Evolutionary conservation across 371 early-diverging fungal genomes (phyloP), one percentile per base, ranked within the genome.

Genomic region (Syncephalastrum contaminatum): DNA sequence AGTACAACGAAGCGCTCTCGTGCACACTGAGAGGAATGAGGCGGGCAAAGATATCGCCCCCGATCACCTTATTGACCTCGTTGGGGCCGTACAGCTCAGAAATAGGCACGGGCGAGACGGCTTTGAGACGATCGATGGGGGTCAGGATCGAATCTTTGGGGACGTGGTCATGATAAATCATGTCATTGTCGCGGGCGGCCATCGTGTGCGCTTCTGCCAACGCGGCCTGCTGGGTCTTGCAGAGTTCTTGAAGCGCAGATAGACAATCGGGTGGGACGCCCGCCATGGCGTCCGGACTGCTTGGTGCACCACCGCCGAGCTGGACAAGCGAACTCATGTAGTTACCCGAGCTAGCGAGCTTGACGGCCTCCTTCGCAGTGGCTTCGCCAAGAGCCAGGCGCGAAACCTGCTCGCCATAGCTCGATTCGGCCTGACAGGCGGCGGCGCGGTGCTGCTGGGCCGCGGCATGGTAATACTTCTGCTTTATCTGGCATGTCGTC

Each of bases 11-110:
- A 4, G 92, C 81, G 25, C 91, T 84, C 70, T 97, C 95, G 66
- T 95, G 95, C 2, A 97, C 91, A 20, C 88, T 81, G 42, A 97
- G 70, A 2, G 98, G 96, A 22, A 97, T 87, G 42, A 97, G 81
- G 19, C 80, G 72, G 25, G 81, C 78, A 62, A 97, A 97, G 36
- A 96, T 81, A 63, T 97, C 96, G 2, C 81, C 73, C 2, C 88
- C 91, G 56, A 88, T 84, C 5, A 89, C 82, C 51, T 85, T 84
- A 50, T 81, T 85, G 64, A 86, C 75, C 54, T 91, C 90, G 19
- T 74, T 73, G 4, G 77, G 80, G 1, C 75, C 67, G 60, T 85
- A 85, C 22, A 84, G 66, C 22, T 93, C 92, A 15, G 84, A 75
- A 60, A 93, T 89, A 1, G 90, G 85, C 18, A 87, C 77, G 0